Evolutionary conservation across 139 green algal species (phyloP).

Genomic region (Zygnema cylindricum): DNA sequence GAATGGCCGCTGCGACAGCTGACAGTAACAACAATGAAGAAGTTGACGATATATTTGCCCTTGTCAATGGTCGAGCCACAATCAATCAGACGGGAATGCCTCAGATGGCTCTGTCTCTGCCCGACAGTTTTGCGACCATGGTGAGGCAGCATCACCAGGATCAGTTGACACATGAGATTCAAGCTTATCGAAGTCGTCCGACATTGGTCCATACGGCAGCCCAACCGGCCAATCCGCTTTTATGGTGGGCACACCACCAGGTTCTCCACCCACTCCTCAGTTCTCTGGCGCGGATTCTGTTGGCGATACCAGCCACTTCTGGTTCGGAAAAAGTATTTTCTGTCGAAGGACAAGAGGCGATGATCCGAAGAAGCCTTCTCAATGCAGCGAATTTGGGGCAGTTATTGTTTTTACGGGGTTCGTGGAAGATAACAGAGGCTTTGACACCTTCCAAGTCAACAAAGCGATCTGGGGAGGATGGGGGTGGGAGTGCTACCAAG

Average conservation of each 20-base stretch:
- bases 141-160: neutral
- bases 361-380: neutral
- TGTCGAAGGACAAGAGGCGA: neutral
- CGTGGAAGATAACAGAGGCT: neutral
- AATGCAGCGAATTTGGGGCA: neutral
- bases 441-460: neutral
- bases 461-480: neutral
- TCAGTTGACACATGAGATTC: neutral
- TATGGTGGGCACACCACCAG: neutral
- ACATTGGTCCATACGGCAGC: neutral
- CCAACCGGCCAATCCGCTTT: neutral
- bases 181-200: neutral
- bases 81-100: too few relatives aligned
- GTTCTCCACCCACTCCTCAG: neutral
- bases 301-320: neutral
- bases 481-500: neutral
- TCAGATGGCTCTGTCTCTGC: neutral
- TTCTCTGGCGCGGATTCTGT: neutral
- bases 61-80: neutral
- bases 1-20: neutral
- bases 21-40: neutral
- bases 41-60: neutral
- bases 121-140: neutral
- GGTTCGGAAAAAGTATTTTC: neutral
- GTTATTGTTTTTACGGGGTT: neutral